A percentile compares a stretch with the other conserved stretches of the same genome.
phyloP scores from a whole-genome alignment of 1,139 yeast species.

The Geotrichum reessii region DNA sequence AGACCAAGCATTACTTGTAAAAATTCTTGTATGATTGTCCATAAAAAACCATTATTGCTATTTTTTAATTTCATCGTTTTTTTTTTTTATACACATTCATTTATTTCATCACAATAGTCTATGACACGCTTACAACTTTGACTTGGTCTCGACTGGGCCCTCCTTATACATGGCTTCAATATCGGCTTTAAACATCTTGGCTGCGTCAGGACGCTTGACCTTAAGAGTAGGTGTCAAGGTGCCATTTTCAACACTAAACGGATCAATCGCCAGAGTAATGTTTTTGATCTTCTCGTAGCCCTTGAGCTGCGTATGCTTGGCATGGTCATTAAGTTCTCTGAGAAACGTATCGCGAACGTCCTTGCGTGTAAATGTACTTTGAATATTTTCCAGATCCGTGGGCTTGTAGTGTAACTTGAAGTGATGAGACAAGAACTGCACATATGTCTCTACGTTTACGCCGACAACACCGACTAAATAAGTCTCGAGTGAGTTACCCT shows the following conservation, averaged over 20 bases:
- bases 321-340: slow-evolving; percentile 31
- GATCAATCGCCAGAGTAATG: slow-evolving; percentile 54
- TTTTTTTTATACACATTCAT: neutral
- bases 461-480: slow-evolving; percentile 63
- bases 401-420: slow-evolving; percentile 25
- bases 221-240: slow-evolving; percentile 73
- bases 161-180: slow-evolving; percentile 56
- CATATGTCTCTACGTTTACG: slow-evolving; percentile 44
- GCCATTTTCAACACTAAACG: slow-evolving; percentile 57
- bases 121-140: slow-evolving; percentile 5
- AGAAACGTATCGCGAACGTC: slow-evolving; percentile 34
- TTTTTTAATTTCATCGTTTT: neutral
- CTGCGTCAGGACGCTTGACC: slow-evolving; percentile 58
- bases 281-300: slow-evolving; percentile 65
- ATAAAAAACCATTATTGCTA: too few relatives aligned
- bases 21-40: too few relatives aligned
- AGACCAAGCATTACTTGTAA: too few relatives aligned
- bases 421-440: slow-evolving; percentile 28
- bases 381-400: slow-evolving; percentile 31
- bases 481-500: slow-evolving; percentile 61
- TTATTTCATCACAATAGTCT: neutral
- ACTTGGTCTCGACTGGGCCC: slow-evolving; percentile 37
- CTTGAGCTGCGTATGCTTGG: slow-evolving; percentile 34
- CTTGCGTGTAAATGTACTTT: slow-evolving; percentile 29
- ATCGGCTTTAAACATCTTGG: slow-evolving; percentile 45